phyloP scores from a whole-genome alignment of 2,329 filamentous ascomycete species.

The Botryotinia narcissicola region DNA sequence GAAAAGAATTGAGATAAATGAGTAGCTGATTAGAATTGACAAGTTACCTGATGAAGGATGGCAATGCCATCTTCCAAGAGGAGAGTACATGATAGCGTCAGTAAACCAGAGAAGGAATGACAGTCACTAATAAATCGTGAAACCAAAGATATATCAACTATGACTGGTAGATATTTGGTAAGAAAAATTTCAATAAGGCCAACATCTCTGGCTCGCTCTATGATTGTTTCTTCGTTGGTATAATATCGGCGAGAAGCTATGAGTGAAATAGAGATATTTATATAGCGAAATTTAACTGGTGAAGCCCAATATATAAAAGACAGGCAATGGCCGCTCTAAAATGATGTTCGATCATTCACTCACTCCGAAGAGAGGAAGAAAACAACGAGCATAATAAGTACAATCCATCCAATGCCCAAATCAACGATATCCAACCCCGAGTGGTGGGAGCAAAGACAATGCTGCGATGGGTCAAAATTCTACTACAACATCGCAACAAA shows the following conservation, averaged over 20 bases:
- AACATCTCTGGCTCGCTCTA: not conserved
- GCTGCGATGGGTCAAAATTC: conserved; percentile 13
- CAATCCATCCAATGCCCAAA: not conserved
- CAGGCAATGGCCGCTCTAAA: not conserved
- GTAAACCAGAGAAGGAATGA: not conserved
- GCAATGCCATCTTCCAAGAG: not conserved
- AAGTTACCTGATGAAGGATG: too few relatives aligned
- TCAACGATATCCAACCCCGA: conserved; percentile 2
- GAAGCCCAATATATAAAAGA: not conserved
- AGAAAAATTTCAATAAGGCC: not conserved
- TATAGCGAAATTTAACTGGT: not conserved
- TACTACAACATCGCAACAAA: conserved; percentile 18
- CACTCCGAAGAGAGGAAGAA: not conserved
- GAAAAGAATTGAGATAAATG: not conserved
- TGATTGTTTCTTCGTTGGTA: not conserved
- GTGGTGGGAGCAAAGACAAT: conserved; percentile 19
- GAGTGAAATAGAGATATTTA: not conserved
- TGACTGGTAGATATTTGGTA: not conserved
- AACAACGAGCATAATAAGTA: not conserved
- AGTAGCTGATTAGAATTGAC: not conserved
- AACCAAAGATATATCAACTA: not conserved
- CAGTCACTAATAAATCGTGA: not conserved
- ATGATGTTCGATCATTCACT: not conserved
- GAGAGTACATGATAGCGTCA: not conserved
- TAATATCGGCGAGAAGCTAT: not conserved